These are phyloP conservation scores for Endoconidiophora polonica DNA, from an alignment of 2,329 filamentous ascomycete species.

Conservation along the genomic window DNA sequence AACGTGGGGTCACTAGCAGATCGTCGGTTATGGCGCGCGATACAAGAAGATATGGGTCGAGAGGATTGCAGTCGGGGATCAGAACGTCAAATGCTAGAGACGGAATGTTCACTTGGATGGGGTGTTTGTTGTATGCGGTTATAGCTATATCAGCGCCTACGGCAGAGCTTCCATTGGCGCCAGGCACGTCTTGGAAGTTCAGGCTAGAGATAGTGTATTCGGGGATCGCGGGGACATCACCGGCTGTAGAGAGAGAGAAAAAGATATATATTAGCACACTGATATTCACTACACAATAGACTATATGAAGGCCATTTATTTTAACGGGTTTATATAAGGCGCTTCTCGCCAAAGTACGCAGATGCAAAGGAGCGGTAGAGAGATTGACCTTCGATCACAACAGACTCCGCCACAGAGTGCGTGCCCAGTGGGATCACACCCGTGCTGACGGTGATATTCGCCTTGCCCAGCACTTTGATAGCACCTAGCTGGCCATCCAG, in stretches of 20 bases:
- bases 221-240: slow-evolving; percentile 60
- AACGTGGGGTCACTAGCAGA: slow-evolving; percentile 50
- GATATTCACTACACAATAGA: slow-evolving; percentile 12
- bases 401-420: slow-evolving; percentile 55
- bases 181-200: slow-evolving; percentile 56
- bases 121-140: slow-evolving; percentile 57
- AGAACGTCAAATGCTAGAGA: slow-evolving; percentile 70
- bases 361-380: slow-evolving; percentile 48
- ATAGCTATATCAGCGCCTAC: slow-evolving; percentile 70
- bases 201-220: slow-evolving; percentile 68
- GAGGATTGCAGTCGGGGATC: slow-evolving; percentile 60
- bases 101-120: slow-evolving; percentile 60
- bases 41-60: slow-evolving; percentile 59
- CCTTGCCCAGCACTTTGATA: slow-evolving; percentile 56
- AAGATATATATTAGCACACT: slow-evolving; percentile 17
- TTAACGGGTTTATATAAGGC: slow-evolving; percentile 17
- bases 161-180: slow-evolving; percentile 35
- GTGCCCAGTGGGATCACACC: slow-evolving; percentile 66
- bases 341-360: slow-evolving; percentile 44
- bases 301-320: slow-evolving; percentile 14
- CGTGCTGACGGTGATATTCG: slow-evolving; percentile 57
- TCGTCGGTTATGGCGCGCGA: slow-evolving; percentile 56
- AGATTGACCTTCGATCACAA: slow-evolving; percentile 71
- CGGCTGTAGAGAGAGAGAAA: slow-evolving; percentile 30
- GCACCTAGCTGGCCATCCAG: slow-evolving; percentile 58